Conservation (phyloP, 2,329 filamentous ascomycete genomes). For the Fusarium tjaetaba region DNA sequence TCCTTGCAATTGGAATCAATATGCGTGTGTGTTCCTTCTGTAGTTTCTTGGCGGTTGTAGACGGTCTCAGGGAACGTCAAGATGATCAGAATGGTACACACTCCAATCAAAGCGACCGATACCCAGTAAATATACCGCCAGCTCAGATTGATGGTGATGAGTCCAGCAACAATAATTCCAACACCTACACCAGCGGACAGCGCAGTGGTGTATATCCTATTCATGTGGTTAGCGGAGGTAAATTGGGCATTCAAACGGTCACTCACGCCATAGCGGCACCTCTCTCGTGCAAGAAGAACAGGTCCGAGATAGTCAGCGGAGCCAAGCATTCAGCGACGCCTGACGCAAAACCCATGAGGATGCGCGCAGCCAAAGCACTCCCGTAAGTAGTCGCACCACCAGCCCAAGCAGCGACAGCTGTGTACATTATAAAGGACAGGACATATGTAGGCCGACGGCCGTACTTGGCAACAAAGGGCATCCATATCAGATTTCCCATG, state of each 20-base stretch:
- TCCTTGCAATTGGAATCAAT: background rate
- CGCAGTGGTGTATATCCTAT: slow-evolving; percentile 51
- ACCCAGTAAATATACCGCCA: slow-evolving; percentile 65
- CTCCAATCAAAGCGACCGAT: slow-evolving; percentile 59
- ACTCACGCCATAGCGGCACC: slow-evolving; percentile 56
- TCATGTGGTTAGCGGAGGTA: background rate
- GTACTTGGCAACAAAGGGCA: slow-evolving; percentile 57
- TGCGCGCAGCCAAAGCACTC: slow-evolving; percentile 57
- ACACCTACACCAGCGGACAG: slow-evolving; percentile 55
- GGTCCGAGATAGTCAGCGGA: background rate
- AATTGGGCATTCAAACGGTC: accelerated
- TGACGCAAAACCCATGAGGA: slow-evolving; percentile 62
- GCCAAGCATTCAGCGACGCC: slow-evolving; percentile 52
- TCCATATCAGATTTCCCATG: slow-evolving; percentile 56
- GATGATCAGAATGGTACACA: slow-evolving; percentile 57
- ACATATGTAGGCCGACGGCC: slow-evolving; percentile 57
- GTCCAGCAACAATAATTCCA: slow-evolving; percentile 56
- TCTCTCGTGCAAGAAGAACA: slow-evolving; percentile 50
- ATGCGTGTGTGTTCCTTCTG: background rate
- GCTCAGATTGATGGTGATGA: slow-evolving; percentile 58
- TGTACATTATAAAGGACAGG: slow-evolving; percentile 55
- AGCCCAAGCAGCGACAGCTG: slow-evolving; percentile 53
- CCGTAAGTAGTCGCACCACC: slow-evolving; percentile 55
- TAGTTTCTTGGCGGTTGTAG: background rate
- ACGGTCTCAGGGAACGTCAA: slow-evolving; percentile 64